Evolutionary conservation across 306 rosid species (phyloP).

Genomic region (Prunus campanulata): DNA sequence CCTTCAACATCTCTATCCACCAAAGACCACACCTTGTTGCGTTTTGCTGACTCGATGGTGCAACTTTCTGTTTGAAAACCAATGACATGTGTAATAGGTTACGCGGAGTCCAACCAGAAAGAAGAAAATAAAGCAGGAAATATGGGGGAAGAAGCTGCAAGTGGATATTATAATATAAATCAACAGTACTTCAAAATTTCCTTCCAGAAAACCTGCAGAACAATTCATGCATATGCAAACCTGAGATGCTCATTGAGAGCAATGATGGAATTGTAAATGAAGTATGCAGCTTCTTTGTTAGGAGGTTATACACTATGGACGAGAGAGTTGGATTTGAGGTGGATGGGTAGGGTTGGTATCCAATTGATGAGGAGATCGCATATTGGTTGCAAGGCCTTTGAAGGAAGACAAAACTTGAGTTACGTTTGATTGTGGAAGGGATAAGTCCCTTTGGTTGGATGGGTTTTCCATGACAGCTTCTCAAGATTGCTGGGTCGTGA

Average conservation of each 20-base stretch:
- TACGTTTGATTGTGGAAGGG: background rate
- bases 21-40: constrained; percentile 91
- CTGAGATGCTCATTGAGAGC: background rate
- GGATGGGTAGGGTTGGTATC: background rate
- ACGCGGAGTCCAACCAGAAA: background rate
- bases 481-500: background rate
- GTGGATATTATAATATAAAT: background rate
- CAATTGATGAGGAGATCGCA: background rate
- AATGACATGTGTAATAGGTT: constrained; percentile 9
- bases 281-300: background rate
- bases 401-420: background rate
- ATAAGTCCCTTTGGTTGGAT: background rate
- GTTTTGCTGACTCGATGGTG: constrained; percentile 74
- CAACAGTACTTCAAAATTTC: background rate
- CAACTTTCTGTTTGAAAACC: constrained; percentile 68
- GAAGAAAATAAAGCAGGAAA: background rate
- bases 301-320: background rate
- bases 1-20: constrained; percentile 95
- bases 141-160: background rate
- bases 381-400: background rate
- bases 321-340: too few relatives aligned
- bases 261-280: background rate
- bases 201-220: background rate
- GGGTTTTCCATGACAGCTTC: background rate
- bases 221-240: background rate